Evolutionary conservation across 2,329 filamentous ascomycete genomes (phyloP).

Genomic region (Myotisia sp.): DNA sequence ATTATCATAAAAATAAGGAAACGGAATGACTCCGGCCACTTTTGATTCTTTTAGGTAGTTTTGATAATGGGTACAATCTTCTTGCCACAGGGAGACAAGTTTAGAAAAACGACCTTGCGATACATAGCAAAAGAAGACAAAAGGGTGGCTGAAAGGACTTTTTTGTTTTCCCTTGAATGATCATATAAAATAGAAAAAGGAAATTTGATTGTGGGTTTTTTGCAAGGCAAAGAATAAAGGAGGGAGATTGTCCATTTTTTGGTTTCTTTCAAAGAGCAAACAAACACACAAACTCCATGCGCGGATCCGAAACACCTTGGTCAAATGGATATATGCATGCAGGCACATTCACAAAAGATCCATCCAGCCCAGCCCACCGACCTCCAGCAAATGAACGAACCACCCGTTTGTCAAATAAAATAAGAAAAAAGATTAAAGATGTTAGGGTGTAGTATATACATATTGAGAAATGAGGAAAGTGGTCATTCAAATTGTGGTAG

Average conservation of each 20-base stretch:
- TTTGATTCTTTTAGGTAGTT: no score
- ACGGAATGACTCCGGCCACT: no score
- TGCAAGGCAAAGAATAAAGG: background rate
- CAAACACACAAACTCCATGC: background rate
- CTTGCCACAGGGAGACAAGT: no score
- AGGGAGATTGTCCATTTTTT: background rate
- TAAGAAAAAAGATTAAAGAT: conserved; percentile 1
- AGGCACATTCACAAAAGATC: background rate
- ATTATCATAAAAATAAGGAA: no score
- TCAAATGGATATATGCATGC: background rate
- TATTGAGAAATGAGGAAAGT: background rate
- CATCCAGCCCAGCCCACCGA: background rate
- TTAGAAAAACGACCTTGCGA: no score
- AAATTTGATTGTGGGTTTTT: background rate
- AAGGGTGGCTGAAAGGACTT: no score
- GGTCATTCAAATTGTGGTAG: background rate
- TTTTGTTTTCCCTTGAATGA: no score
- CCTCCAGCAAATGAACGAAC: no score
- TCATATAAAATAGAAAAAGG: no score
- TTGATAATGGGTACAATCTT: no score
- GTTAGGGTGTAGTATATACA: conserved; percentile 8
- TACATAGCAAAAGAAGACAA: no score
- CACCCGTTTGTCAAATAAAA: conserved; percentile 1
- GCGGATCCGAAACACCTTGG: background rate
- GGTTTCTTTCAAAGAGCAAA: no score